phyloP scores from a whole-genome alignment of 2,329 filamentous ascomycete species.

The Pseudocercospora fuligena region DNA sequence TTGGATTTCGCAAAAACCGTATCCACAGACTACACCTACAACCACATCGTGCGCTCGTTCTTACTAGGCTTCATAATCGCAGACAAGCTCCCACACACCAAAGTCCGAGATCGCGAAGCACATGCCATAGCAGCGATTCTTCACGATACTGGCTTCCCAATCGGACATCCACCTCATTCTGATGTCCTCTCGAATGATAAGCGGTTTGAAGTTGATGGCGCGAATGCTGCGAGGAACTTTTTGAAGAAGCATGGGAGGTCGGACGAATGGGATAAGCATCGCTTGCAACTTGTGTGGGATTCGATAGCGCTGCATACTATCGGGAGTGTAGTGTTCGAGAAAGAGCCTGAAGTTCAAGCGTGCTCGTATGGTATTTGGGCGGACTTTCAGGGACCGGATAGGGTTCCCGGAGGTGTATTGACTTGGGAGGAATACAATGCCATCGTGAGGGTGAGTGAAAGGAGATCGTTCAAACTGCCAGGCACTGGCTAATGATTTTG shows the following conservation, averaged over 20 bases:
- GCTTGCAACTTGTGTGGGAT: conserved; percentile 56
- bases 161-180: conserved; percentile 49
- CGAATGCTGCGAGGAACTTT: conserved; percentile 51
- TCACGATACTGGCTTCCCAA: conserved; percentile 47
- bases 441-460: conserved; percentile 22
- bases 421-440: conserved; percentile 31
- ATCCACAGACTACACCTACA: conserved; percentile 42
- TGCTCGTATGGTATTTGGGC: conserved; percentile 32
- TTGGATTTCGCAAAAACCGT: conserved; percentile 40
- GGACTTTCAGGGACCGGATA: conserved; percentile 30
- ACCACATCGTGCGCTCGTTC: conserved; percentile 47
- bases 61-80: conserved; percentile 45
- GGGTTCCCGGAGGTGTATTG: conserved; percentile 26
- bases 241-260: conserved; percentile 35
- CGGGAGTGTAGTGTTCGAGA: conserved; percentile 46
- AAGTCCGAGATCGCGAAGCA: conserved; percentile 29
- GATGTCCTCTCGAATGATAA: conserved; percentile 49
- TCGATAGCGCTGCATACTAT: conserved; percentile 54
- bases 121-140: conserved; percentile 34
- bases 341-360: conserved; percentile 50
- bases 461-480: neutral
- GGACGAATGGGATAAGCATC: conserved; percentile 46
- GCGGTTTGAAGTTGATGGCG: conserved; percentile 58
- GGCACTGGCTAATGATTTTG: neutral
- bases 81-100: conserved; percentile 39